Conservation (phyloP, 176 grass and related monocot species). For the Triticum urartu region DNA sequence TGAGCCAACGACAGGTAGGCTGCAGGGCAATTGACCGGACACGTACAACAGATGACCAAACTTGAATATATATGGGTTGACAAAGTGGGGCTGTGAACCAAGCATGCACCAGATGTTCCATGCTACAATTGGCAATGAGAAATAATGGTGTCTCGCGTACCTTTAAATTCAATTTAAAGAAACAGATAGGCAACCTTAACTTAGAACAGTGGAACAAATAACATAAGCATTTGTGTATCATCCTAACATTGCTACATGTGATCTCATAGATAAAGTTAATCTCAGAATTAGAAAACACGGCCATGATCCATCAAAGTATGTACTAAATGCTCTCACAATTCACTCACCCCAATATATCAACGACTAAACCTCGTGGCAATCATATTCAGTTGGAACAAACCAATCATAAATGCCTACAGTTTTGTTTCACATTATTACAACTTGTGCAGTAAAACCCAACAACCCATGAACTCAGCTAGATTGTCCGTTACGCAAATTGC, state of each 20-base stretch:
- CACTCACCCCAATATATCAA: conserved; percentile 4
- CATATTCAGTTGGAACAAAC: background rate
- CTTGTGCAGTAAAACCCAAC: background rate
- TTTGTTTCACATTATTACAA: background rate
- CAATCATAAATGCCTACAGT: background rate
- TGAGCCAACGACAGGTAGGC: background rate
- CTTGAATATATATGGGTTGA: background rate
- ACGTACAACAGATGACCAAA: background rate
- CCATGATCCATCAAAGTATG: background rate
- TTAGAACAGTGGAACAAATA: background rate
- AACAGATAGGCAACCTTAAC: background rate
- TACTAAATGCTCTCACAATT: background rate
- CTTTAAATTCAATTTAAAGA: background rate
- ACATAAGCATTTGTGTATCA: background rate
- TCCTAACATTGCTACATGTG: background rate
- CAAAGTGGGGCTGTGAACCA: background rate
- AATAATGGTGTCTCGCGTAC: background rate
- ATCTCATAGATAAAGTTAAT: background rate
- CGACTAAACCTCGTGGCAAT: background rate
- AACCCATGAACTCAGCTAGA: background rate
- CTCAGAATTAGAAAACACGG: background rate
- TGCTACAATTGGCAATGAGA: background rate
- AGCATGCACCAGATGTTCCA: background rate
- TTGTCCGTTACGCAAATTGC: background rate
- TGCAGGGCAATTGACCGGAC: background rate